Percentiles rank a stretch among this genome's conserved stretches.
Evolutionary conservation across 1,284 basidiomycete species (phyloP).

Genomic region (Puccinia brachypodii): DNA sequence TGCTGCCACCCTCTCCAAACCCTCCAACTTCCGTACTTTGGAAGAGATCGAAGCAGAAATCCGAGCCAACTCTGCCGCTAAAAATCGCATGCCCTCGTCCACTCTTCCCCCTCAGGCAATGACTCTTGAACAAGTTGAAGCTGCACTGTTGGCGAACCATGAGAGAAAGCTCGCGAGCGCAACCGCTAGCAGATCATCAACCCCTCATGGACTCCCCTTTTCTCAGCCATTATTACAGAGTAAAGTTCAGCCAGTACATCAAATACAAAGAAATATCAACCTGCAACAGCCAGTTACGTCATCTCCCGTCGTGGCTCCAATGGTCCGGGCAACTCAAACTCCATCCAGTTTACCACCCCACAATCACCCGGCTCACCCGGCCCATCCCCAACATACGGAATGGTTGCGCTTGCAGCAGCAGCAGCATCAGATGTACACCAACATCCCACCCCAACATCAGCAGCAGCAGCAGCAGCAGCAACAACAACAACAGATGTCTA

Average conservation of each 20-base stretch:
- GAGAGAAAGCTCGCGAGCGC: neutral
- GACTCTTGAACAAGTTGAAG: slow-evolving; percentile 89
- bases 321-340: slow-evolving; percentile 22
- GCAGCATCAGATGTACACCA: slow-evolving; percentile 47
- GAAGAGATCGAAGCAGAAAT: slow-evolving; percentile 59
- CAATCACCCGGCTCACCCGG: slow-evolving; percentile 42
- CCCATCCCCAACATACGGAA: slow-evolving; percentile 48
- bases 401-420: slow-evolving; percentile 47
- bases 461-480: slow-evolving; percentile 44
- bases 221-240: slow-evolving; percentile 8
- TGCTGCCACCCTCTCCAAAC: slow-evolving; percentile 9
- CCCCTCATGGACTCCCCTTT: slow-evolving; percentile 24
- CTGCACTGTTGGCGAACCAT: slow-evolving; percentile 67
- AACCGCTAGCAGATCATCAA: slow-evolving; percentile 3
- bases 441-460: slow-evolving; percentile 12
- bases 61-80: slow-evolving; percentile 58
- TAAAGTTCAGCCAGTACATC: slow-evolving; percentile 31
- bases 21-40: slow-evolving; percentile 54
- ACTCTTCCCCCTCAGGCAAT: slow-evolving; percentile 60
- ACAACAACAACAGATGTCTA: slow-evolving; percentile 24
- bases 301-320: slow-evolving; percentile 7
- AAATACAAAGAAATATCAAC: slow-evolving; percentile 36
- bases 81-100: slow-evolving; percentile 41
- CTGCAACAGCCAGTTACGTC: slow-evolving; percentile 3
- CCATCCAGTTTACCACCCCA: slow-evolving; percentile 30